phyloP scores from a whole-genome alignment of 345 rosid genomes.

The Eucalyptus tenuipes region DNA sequence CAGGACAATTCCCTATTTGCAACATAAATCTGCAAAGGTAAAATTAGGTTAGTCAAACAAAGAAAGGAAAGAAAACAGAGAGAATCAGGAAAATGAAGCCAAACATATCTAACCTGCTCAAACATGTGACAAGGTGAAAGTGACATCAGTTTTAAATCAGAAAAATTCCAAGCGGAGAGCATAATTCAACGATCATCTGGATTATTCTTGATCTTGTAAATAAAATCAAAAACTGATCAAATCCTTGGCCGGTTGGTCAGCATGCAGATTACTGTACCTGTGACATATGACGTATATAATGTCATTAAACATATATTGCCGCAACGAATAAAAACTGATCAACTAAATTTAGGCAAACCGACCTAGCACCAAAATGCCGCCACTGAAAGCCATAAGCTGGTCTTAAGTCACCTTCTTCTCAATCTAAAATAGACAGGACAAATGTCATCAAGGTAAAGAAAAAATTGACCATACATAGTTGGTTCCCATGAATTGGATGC shows the following conservation, averaged over 20 bases:
- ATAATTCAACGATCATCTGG: slow-evolving; percentile 76
- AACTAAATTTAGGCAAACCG: not conserved
- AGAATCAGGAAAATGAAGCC: not conserved
- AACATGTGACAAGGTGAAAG: slow-evolving; percentile 99
- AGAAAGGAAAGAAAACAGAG: not conserved
- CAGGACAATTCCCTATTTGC: slow-evolving; percentile 84
- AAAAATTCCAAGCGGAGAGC: slow-evolving; percentile 88
- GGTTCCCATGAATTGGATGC: not conserved
- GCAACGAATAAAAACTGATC: not conserved
- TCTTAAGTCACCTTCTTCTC: slow-evolving; percentile 94
- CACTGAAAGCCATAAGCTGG: slow-evolving; percentile 94
- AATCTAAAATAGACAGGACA: slow-evolving; percentile 18
- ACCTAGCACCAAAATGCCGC: slow-evolving; percentile 97
- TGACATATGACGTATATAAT: not conserved
- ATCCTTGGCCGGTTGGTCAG: slow-evolving; percentile 80
- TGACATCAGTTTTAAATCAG: slow-evolving; percentile 95
- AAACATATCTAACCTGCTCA: slow-evolving; percentile 44
- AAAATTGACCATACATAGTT: not conserved
- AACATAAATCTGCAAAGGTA: slow-evolving; percentile 45
- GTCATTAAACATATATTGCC: not conserved
- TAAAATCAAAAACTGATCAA: slow-evolving; percentile 82
- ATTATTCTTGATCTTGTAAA: slow-evolving; percentile 76
- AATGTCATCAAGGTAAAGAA: not conserved
- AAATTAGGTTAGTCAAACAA: not conserved
- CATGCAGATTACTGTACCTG: slow-evolving; percentile 88